A percentile compares a stretch with the other conserved stretches of the same genome.
These are phyloP conservation scores for Colletotrichum liriopes DNA, from an alignment of 2,329 filamentous ascomycete genomes.

Conservation along the genomic window DNA sequence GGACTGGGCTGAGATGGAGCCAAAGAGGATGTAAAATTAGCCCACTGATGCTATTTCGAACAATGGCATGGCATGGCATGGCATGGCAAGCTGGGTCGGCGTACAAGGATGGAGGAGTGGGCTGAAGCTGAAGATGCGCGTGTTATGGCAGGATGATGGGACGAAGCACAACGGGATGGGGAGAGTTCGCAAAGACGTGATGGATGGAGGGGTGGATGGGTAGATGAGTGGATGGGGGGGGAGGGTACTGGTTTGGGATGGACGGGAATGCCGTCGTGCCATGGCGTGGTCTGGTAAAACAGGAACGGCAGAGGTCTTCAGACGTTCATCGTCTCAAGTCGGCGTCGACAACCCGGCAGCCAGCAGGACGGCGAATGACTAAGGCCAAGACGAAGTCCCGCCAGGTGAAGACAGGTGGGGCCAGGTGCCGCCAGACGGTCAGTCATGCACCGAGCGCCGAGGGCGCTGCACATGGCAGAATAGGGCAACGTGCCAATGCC, in stretches of 20 bases:
- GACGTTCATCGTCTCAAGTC: conserved; percentile 41
- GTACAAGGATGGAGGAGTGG: conserved; percentile 8
- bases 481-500: neutral
- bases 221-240: neutral
- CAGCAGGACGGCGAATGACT: neutral
- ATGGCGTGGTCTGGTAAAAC: conserved; percentile 30
- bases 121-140: neutral
- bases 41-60: conserved; percentile 38
- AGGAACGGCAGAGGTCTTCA: conserved; percentile 36
- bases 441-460: neutral
- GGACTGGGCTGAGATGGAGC: conserved; percentile 24
- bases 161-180: neutral
- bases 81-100: conserved; percentile 1
- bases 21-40: conserved; percentile 31
- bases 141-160: conserved; percentile 3
- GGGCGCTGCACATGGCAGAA: neutral
- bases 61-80: neutral
- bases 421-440: neutral
- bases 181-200: conserved; percentile 6
- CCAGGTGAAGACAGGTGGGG: neutral
- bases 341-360: conserved; percentile 10
- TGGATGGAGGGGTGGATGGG: neutral
- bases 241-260: conserved; percentile 12
- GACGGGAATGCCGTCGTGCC: conserved; percentile 38
- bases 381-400: neutral